Evolutionary conservation across 192 early-diverging fungal species (phyloP).

Genomic region (Physocladia obscura): DNA sequence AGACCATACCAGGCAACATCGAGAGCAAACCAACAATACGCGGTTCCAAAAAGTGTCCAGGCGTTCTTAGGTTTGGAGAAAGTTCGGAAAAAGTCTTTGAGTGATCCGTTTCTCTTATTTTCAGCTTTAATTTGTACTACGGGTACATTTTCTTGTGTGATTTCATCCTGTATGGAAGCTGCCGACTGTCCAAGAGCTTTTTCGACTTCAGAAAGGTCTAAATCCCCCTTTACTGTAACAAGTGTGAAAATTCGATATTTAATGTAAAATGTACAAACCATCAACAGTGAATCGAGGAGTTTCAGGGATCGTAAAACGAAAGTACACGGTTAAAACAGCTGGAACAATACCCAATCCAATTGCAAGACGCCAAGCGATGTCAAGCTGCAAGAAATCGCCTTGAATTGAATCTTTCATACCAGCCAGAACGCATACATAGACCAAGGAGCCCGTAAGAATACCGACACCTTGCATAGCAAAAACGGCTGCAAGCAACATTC

Average conservation of each 20-base stretch:
- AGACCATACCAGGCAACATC: slow-evolving; percentile 56
- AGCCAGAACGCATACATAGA: slow-evolving; percentile 70
- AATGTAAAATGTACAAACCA: too few relatives aligned
- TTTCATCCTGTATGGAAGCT: too few relatives aligned
- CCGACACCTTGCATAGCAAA: slow-evolving; percentile 96
- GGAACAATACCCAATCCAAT: slow-evolving; percentile 85
- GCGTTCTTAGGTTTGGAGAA: too few relatives aligned
- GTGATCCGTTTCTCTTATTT: too few relatives aligned
- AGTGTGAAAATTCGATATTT: too few relatives aligned
- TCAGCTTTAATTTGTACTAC: too few relatives aligned
- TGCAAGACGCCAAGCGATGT: slow-evolving; percentile 90
- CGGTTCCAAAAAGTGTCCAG: slow-evolving; percentile 65
- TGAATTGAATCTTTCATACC: slow-evolving; percentile 71
- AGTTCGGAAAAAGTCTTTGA: too few relatives aligned
- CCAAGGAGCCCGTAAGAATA: slow-evolving; percentile 75
- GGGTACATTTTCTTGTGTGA: too few relatives aligned
- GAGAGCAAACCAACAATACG: slow-evolving; percentile 50
- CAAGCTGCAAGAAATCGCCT: slow-evolving; percentile 58
- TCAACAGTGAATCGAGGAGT: slow-evolving; percentile 84
- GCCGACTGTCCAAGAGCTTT: too few relatives aligned
- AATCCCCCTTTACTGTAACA: too few relatives aligned
- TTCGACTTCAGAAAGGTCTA: too few relatives aligned
- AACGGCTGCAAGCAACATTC: slow-evolving; percentile 83
- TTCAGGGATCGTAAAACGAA: slow-evolving; percentile 84
- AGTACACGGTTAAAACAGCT: slow-evolving; percentile 81